Conservation (phyloP, 2,329 filamentous ascomycete species). For the Xylaria sp. region DNA sequence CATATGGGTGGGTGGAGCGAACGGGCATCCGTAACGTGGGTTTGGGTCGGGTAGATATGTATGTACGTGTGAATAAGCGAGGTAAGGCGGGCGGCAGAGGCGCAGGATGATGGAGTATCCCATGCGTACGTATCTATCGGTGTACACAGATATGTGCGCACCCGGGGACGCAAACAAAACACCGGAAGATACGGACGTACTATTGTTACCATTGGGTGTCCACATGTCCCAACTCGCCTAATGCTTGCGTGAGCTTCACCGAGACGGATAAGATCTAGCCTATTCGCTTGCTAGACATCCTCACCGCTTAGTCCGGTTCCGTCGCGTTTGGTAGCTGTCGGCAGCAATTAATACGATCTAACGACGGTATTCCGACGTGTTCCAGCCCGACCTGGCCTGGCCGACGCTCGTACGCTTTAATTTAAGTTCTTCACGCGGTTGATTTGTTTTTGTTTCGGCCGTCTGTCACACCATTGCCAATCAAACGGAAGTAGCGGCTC, state of each 20-base stretch:
- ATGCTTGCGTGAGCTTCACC: conserved; percentile 7
- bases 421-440: conserved; percentile 18
- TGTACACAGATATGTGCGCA: conserved; percentile 7
- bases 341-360: background rate
- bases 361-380: conserved; percentile 3
- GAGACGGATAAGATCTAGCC: background rate
- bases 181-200: conserved; percentile 23
- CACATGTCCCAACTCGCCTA: conserved; percentile 9
- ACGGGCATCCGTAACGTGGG: conserved; percentile 18
- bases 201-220: background rate
- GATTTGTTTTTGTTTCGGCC: conserved; percentile 24
- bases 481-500: conserved; percentile 21
- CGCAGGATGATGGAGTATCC: conserved; percentile 3
- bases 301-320: conserved; percentile 20
- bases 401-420: conserved; percentile 24
- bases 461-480: conserved; percentile 25
- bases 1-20: conserved; percentile 29
- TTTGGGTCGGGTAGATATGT: conserved; percentile 22
- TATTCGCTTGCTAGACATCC: background rate
- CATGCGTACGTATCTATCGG: conserved; percentile 4
- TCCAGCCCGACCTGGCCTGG: conserved; percentile 29
- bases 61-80: conserved; percentile 23
- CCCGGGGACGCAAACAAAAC: background rate
- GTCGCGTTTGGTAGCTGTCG: background rate
- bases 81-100: conserved; percentile 27